Percentiles rank a stretch among this genome's conserved stretches.
phyloP scores from a whole-genome alignment of 2,329 filamentous ascomycete genomes.

The Fusarium papillatum region DNA sequence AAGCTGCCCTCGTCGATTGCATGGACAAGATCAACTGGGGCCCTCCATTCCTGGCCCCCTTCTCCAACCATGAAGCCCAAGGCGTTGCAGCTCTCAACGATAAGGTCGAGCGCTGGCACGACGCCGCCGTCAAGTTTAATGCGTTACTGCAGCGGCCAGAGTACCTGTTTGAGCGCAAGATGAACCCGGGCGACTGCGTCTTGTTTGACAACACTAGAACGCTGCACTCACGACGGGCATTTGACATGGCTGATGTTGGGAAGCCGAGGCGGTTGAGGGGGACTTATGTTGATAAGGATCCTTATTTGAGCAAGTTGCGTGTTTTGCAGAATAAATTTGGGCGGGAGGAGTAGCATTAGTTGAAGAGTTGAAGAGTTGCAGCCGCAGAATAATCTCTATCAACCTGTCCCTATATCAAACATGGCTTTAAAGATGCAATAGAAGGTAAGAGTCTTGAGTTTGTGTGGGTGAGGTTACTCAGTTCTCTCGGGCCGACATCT shows the following conservation, averaged over 20 bases:
- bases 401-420: not conserved
- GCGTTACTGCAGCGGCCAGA: not conserved
- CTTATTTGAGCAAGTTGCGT: conserved; percentile 8
- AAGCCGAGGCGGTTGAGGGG: conserved; percentile 14
- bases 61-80: conserved; percentile 5
- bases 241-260: conserved; percentile 8
- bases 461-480: not conserved
- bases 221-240: not conserved
- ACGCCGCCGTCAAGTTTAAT: not conserved
- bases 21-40: conserved; percentile 20
- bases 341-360: not conserved
- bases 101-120: not conserved
- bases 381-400: not conserved
- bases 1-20: not conserved
- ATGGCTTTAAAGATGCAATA: too few relatives aligned
- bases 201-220: not conserved
- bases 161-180: not conserved
- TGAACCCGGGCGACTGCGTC: not conserved
- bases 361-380: not conserved
- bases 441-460: not conserved
- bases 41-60: not conserved
- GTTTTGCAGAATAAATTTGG: conserved; percentile 5
- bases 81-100: not conserved
- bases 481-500: not conserved
- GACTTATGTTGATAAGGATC: conserved; percentile 13